These are phyloP conservation scores for Alternaria sp. DNA, from an alignment of 2,329 filamentous ascomycete genomes.

Conservation along the genomic window DNA sequence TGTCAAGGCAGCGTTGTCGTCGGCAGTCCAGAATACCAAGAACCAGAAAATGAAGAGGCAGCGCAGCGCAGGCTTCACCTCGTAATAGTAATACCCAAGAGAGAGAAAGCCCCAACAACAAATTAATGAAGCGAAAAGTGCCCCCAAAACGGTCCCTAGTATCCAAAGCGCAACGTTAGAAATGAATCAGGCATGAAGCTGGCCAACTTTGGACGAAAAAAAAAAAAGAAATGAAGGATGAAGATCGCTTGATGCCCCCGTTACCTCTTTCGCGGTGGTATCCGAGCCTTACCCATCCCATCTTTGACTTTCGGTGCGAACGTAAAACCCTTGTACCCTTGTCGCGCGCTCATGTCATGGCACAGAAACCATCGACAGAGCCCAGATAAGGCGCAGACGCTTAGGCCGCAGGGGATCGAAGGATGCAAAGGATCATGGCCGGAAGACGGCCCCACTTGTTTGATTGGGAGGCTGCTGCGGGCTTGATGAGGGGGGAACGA, in stretches of 20 bases:
- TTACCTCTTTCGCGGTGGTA: constrained; percentile 3
- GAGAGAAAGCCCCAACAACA: not conserved
- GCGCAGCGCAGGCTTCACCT: not conserved
- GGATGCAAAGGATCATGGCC: constrained; percentile 3
- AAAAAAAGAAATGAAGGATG: constrained; percentile 4
- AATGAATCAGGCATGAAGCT: constrained; percentile 5
- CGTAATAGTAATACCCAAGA: not conserved
- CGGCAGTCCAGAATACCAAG: not conserved
- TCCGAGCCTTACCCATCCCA: constrained; percentile 1
- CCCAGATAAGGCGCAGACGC: constrained; percentile 5
- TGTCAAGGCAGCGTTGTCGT: not conserved
- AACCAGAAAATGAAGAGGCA: not conserved
- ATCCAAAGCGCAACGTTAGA: constrained; percentile 5
- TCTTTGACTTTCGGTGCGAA: constrained; percentile 4
- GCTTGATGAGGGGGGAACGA: constrained; percentile 8
- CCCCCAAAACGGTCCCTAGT: constrained; percentile 4
- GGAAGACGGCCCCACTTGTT: constrained; percentile 9
- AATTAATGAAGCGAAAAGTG: constrained; percentile 6
- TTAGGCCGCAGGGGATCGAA: constrained; percentile 5
- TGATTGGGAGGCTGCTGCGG: constrained; percentile 13
- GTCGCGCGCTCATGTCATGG: constrained; percentile 2
- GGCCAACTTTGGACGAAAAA: constrained; percentile 1
- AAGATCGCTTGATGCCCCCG: not conserved
- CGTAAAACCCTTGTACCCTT: not conserved
- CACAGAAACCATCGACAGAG: not conserved